A percentile compares a stretch with the other conserved stretches of the same genome.
These are phyloP conservation scores for Wallacemonas sp. DNA, from an alignment of 208 protist genomes.

Conservation along the genomic window DNA sequence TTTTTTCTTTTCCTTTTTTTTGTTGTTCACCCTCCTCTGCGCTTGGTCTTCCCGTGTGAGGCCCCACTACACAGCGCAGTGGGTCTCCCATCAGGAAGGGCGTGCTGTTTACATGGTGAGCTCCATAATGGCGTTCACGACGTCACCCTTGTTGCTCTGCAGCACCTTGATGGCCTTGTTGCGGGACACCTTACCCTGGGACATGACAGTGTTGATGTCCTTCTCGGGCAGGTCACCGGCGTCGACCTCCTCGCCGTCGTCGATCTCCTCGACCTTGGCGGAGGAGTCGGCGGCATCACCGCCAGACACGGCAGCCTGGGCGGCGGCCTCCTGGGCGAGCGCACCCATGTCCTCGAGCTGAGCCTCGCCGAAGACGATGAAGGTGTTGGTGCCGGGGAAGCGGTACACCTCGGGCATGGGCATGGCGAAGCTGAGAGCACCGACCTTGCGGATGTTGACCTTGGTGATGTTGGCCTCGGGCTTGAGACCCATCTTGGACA, in stretches of 20 bases:
- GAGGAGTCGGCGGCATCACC: slow-evolving; percentile 32
- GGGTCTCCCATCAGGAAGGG: too few species aligned
- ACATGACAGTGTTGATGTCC: slow-evolving; percentile 88
- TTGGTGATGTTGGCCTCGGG: slow-evolving; percentile 91
- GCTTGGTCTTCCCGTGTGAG: too few species aligned
- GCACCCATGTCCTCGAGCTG: slow-evolving; percentile 93
- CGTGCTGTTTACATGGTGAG: slow-evolving; percentile 76
- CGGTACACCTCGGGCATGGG: slow-evolving; percentile 96
- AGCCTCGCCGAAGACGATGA: slow-evolving; percentile 97
- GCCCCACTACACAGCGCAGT: too few species aligned
- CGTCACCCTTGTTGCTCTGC: slow-evolving; percentile 86
- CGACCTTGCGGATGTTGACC: slow-evolving; percentile 94
- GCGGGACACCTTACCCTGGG: slow-evolving; percentile 69
- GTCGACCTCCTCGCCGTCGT: slow-evolving; percentile 60
- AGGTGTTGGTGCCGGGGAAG: slow-evolving; percentile 95
- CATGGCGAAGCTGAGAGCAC: slow-evolving; percentile 93
- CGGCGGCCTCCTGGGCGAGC: slow-evolving; percentile 69
- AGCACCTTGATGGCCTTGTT: slow-evolving; percentile 82
- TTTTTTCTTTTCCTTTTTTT: too few species aligned
- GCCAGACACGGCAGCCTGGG: slow-evolving; percentile 62
- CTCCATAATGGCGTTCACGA: slow-evolving; percentile 91
- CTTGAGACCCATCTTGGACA: slow-evolving; percentile 97
- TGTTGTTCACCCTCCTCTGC: too few species aligned
- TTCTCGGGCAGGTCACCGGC: slow-evolving; percentile 72
- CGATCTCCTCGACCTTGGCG: slow-evolving; percentile 33